Evolutionary conservation across 306 rosid genomes (phyloP), one percentile per base, ranked within the genome.

Genomic region (Chamaecrista fasciculata): DNA sequence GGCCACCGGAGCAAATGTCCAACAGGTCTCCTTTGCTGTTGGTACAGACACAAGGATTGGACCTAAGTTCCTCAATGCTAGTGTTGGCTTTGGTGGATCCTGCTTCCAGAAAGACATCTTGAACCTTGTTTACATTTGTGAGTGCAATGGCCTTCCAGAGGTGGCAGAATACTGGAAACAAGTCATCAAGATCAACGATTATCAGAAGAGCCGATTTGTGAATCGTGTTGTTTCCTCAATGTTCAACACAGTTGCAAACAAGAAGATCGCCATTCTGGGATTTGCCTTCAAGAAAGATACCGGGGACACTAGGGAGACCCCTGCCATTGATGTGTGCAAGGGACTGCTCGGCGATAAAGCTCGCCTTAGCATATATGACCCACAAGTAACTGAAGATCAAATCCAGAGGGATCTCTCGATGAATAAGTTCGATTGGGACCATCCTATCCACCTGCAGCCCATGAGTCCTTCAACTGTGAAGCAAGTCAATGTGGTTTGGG

Each of bases 141-240:
- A 92, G 80, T 89, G 98, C 81, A 89, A 92, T 79, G 98, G 96
- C 72, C 91, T 92, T 55, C 96, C 98, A 10, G 96, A 92, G 80
- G 98, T 92, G 53, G 98, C 98, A 0, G 98, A 92, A 81, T 92
- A 92, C 85, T 92, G 98, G 98, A 92, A 92, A 78, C 98, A 92
- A 76, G 98, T 92, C 36, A 89, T 92, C 85, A 89, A 89, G 96
- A 86, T 92, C 60, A 92, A 92, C 1, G 98, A 92, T 52, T 92
- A 92, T 61, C 98, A 92, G 86, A 92, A 92, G 85, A 84, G 69
- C 36, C 98, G 98, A 16, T 92, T 92, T 28, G 96, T 92, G 59
- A 92, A 92, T 81, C 91, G 98, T 25, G 92, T 89, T 0, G 98
- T 92, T 14, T 52, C 98, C 8, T 92, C 98, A 3, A 92, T 92